These are phyloP conservation scores for Fusarium virguliforme DNA, from an alignment of 2,329 filamentous ascomycete species.

Conservation along the genomic window DNA sequence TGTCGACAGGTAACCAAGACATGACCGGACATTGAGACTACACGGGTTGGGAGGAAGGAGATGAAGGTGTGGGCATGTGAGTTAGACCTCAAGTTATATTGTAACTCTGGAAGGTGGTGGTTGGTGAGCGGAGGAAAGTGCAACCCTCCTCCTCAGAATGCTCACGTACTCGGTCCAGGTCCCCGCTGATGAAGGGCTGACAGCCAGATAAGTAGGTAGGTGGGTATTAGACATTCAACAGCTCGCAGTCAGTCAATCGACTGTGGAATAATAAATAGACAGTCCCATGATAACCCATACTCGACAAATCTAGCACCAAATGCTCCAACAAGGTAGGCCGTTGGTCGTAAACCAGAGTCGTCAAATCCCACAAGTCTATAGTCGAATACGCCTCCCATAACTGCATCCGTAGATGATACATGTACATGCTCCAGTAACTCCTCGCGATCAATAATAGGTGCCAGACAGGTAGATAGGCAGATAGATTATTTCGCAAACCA, in stretches of 20 bases:
- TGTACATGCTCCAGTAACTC: constrained; percentile 49
- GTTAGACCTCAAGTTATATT: background rate
- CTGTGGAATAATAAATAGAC: constrained; percentile 16
- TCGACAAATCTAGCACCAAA: constrained; percentile 26
- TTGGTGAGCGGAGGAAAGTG: background rate
- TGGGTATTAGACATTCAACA: background rate
- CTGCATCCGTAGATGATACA: constrained; percentile 29
- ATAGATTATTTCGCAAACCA: constrained; percentile 71
- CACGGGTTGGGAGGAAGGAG: background rate
- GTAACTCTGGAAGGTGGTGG: background rate
- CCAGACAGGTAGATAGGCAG: background rate
- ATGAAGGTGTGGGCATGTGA: background rate
- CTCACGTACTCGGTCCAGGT: background rate
- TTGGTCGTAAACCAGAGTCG: constrained; percentile 31
- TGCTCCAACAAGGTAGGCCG: constrained; percentile 13
- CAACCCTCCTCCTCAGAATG: background rate
- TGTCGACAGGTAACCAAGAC: background rate
- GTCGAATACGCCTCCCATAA: constrained; percentile 40
- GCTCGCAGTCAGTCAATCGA: constrained; percentile 8
- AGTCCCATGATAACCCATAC: constrained; percentile 33
- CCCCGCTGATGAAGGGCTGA: no score
- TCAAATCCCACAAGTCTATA: constrained; percentile 46
- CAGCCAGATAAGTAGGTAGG: background rate
- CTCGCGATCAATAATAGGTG: constrained; percentile 37
- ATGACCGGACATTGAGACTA: background rate